Evolutionary conservation across 2,329 filamentous ascomycete genomes (phyloP).

Genomic region (Ceratocystis variospora): DNA sequence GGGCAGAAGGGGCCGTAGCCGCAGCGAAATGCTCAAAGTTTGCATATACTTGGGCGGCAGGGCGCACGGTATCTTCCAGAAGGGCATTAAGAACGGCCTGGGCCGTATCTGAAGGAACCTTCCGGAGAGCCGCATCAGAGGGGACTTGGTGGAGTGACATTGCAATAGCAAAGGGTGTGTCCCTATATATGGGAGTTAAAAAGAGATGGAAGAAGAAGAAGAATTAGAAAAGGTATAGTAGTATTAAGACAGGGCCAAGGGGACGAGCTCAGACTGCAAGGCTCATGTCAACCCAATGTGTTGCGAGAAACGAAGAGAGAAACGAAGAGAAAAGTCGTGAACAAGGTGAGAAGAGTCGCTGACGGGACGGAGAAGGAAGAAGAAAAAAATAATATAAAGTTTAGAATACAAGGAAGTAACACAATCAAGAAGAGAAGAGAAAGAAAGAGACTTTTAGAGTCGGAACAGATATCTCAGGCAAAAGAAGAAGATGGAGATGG

Average conservation of each 20-base stretch:
- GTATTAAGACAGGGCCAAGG: neutral
- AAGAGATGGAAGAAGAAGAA: neutral
- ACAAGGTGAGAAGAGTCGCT: neutral
- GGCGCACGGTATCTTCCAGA: neutral
- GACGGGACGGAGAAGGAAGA: neutral
- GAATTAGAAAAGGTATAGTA: neutral
- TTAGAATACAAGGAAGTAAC: neutral
- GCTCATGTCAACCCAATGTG: neutral
- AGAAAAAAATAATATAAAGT: neutral
- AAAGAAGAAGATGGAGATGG: neutral
- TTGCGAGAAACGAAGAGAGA: neutral
- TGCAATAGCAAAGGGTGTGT: too few species aligned
- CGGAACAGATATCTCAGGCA: neutral
- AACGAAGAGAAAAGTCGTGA: neutral
- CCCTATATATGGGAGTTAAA: neutral
- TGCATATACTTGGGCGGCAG: neutral
- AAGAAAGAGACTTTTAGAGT: neutral
- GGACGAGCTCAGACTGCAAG: neutral
- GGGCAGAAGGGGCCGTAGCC: neutral
- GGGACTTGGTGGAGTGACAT: neutral
- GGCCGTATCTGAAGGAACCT: conserved; percentile 1
- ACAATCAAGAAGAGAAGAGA: neutral
- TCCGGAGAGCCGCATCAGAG: neutral
- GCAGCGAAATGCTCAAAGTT: conserved; percentile 5
- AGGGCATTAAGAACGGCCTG: conserved; percentile 1